These are phyloP conservation scores for Nitzschia sp. DNA, from an alignment of 108 stramenopile species.

Conservation along the genomic window DNA sequence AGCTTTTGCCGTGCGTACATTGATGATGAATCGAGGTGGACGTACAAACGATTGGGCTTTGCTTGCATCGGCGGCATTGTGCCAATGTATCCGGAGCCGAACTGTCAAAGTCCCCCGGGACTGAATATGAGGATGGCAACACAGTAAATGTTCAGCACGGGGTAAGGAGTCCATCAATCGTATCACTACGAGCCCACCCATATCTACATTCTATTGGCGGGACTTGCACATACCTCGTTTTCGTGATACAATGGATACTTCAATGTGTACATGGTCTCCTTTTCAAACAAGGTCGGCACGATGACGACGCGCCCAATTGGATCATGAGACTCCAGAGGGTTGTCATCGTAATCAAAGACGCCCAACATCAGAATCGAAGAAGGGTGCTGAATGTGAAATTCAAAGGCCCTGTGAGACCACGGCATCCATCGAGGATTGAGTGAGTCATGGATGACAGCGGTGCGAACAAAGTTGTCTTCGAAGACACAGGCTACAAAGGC, in stretches of 20 bases:
- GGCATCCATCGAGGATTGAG: constrained; percentile 52
- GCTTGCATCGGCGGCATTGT: constrained; percentile 17
- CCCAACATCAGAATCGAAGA: constrained; percentile 41
- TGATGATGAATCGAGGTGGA: constrained; percentile 30
- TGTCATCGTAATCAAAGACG: constrained; percentile 54
- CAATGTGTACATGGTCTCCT: constrained; percentile 37
- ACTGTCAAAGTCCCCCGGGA: constrained; percentile 31
- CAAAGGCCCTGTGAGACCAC: constrained; percentile 49
- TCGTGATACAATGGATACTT: constrained; percentile 33
- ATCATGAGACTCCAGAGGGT: constrained; percentile 34
- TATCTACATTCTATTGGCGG: too few species aligned
- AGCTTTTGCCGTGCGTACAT: constrained; percentile 15
- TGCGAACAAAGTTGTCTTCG: constrained; percentile 48
- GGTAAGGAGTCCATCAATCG: too few species aligned
- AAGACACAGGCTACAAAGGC: constrained; percentile 47
- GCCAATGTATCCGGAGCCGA: constrained; percentile 44
- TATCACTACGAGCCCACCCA: too few species aligned
- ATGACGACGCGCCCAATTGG: constrained; percentile 49
- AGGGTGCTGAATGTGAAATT: constrained; percentile 43
- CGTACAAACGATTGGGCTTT: constrained; percentile 15
- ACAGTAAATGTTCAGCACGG: neutral
- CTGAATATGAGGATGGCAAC: constrained; percentile 1
- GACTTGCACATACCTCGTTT: constrained; percentile 26
- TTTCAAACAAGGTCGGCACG: constrained; percentile 24
- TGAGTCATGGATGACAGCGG: constrained; percentile 38